Percentiles rank a stretch among this genome's conserved stretches.
Conservation (phyloP, 371 early-diverging fungal species). For the Mucor piriformis region DNA sequence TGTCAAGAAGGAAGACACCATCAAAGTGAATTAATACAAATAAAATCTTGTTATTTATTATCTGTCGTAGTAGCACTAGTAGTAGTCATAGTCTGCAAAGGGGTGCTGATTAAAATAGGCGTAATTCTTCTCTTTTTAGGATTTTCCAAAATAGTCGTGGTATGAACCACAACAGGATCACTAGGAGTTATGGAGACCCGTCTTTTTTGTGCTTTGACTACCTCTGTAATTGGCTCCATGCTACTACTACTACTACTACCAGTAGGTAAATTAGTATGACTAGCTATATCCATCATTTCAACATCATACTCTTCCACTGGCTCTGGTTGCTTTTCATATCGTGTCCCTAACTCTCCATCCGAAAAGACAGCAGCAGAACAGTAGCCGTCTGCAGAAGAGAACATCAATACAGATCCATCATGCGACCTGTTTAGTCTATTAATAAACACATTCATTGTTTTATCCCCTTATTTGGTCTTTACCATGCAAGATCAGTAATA, state of each 20-base stretch:
- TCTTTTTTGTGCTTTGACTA: background rate
- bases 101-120: slow-evolving; percentile 34
- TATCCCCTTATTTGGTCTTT: too few relatives aligned
- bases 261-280: background rate
- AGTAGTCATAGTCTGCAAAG: background rate
- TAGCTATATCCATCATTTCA: slow-evolving; percentile 34
- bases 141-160: background rate
- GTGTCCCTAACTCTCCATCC: slow-evolving; percentile 57
- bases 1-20: slow-evolving; percentile 39
- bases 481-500: slow-evolving; percentile 89
- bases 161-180: background rate
- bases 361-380: slow-evolving; percentile 83
- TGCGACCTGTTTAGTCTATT: slow-evolving; percentile 52
- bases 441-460: too few relatives aligned
- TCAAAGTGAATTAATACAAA: slow-evolving; percentile 11
- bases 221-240: background rate
- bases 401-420: slow-evolving; percentile 74
- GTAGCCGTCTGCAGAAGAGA: slow-evolving; percentile 90
- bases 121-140: slow-evolving; percentile 45
- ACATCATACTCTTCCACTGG: slow-evolving; percentile 20
- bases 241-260: background rate
- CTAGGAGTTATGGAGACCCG: background rate
- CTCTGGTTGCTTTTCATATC: slow-evolving; percentile 25
- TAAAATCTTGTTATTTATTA: background rate
- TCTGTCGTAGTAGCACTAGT: background rate